Evolutionary conservation across 2,329 filamentous ascomycete genomes (phyloP), one percentile per base, ranked within the genome.

Genomic region (Harringtonia lauricola): DNA sequence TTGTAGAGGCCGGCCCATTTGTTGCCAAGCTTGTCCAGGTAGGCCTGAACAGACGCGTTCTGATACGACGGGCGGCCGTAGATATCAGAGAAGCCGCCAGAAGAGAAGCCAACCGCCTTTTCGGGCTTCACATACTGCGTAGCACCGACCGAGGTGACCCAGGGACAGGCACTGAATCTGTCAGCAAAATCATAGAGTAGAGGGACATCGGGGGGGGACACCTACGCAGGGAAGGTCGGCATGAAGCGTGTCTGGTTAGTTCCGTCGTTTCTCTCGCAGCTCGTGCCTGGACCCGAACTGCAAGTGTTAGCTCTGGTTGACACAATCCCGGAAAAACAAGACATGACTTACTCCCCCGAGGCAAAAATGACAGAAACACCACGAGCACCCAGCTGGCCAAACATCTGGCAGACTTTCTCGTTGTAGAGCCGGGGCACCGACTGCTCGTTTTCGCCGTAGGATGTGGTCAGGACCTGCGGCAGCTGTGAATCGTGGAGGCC

Each of bases 131-230:
- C 51, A 48, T 63, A 35, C 13, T 63, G 35, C 2, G 76, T 79
- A 2, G 73, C 80, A 8, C 82, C 81, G 2, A 85, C 73, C 2
- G 71, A 63, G 1, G 81, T 85, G 10, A 85, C 72, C 56, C 74
- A 85, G 0, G 80, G 81, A 52, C 81, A 86, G 0, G 72, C 70
- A 1, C 44, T 46, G 15, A 22, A 14, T 39, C 29, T 30, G 41
- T 26, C 18, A 34, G 7, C 18, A 29, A n/a, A 35, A n/a, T 13
- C 8, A 33, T 5, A 8, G 13, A 33, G 30, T 4, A 8, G 14
- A 9, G 5, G n/a, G n/a, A n/a, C n/a, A n/a, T n/a, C n/a, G n/a
- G n/a, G n/a, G n/a, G n/a, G n/a, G 8, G 9, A 15, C 14, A 40
- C 44, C 36, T 36, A 46, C 33, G 71, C 72, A 0, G 81, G 81